phyloP scores from a whole-genome alignment of 2,329 filamentous ascomycete genomes.

The Sphaerulina vaccinii region DNA sequence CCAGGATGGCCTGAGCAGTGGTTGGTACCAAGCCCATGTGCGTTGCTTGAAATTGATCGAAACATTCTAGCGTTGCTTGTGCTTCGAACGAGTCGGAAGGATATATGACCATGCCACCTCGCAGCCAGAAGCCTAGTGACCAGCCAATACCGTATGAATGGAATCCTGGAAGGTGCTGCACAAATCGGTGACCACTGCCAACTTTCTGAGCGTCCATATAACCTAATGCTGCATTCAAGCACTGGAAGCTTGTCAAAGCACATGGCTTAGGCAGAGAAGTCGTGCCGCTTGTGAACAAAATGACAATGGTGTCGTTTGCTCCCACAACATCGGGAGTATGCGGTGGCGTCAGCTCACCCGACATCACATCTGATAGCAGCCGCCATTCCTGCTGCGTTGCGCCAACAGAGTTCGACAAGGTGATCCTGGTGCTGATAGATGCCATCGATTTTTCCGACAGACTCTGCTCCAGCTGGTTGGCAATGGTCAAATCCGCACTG shows the following conservation, averaged over 20 bases:
- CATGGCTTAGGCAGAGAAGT: conserved; percentile 51
- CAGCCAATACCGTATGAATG: conserved; percentile 36
- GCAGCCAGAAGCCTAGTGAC: conserved; percentile 34
- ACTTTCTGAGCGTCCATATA: conserved; percentile 33
- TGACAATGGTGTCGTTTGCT: conserved; percentile 38
- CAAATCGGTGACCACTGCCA: conserved; percentile 31
- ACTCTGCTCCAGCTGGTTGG: conserved; percentile 32
- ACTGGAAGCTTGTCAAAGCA: conserved; percentile 40
- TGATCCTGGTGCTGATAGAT: conserved; percentile 29
- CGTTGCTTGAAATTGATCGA: conserved; percentile 36
- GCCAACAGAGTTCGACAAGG: conserved; percentile 24
- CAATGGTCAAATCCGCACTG: conserved; percentile 29
- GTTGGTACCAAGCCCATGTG: conserved; percentile 38
- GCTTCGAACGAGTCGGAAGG: conserved; percentile 37
- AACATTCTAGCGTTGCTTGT: conserved; percentile 35
- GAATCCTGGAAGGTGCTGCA: conserved; percentile 35
- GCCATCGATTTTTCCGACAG: conserved; percentile 29
- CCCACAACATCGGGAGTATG: conserved; percentile 34
- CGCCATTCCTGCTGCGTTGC: conserved; percentile 27
- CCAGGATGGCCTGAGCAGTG: conserved; percentile 36
- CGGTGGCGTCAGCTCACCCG: conserved; percentile 34
- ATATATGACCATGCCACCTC: conserved; percentile 32
- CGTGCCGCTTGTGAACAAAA: conserved; percentile 54
- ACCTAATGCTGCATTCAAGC: conserved; percentile 40
- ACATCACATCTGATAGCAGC: conserved; percentile 33